Conservation (phyloP, 345 rosid genomes). For the Eutrema japonicum region DNA sequence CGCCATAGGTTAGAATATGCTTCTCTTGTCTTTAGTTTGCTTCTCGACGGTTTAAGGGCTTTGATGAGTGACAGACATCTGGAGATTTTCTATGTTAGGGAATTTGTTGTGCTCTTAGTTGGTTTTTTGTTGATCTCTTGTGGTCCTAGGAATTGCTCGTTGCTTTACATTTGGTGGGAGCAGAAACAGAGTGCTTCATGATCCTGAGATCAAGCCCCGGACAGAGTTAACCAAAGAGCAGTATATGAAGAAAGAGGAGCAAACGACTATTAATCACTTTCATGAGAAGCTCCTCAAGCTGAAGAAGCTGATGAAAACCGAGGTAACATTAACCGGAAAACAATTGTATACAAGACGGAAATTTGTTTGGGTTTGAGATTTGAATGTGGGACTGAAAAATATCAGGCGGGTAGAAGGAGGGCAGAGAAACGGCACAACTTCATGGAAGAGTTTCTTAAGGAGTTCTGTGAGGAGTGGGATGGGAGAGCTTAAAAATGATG, state of each 20-base stretch:
- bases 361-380: neutral
- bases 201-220: conserved; percentile 75
- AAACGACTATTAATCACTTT: conserved; percentile 80
- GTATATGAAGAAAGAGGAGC: conserved; percentile 75
- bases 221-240: conserved; percentile 69
- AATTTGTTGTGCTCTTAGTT: neutral
- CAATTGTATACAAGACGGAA: neutral
- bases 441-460: conserved; percentile 69
- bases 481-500: conserved; percentile 56
- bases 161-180: conserved; percentile 94
- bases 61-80: neutral
- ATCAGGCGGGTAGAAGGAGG: conserved; percentile 74
- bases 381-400: conserved; percentile 14
- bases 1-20: conserved; percentile 63
- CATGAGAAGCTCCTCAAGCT: conserved; percentile 91
- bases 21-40: conserved; percentile 17
- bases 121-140: conserved; percentile 13
- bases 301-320: conserved; percentile 76
- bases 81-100: neutral
- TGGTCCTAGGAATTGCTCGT: conserved; percentile 73
- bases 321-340: conserved; percentile 47
- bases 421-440: conserved; percentile 80
- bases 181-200: conserved; percentile 72
- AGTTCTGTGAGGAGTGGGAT: conserved; percentile 81
- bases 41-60: neutral